A percentile compares a stretch with the other conserved stretches of the same genome.
These are phyloP conservation scores for Sophora flavescens DNA, from an alignment of 306 rosid genomes.

Conservation along the genomic window DNA sequence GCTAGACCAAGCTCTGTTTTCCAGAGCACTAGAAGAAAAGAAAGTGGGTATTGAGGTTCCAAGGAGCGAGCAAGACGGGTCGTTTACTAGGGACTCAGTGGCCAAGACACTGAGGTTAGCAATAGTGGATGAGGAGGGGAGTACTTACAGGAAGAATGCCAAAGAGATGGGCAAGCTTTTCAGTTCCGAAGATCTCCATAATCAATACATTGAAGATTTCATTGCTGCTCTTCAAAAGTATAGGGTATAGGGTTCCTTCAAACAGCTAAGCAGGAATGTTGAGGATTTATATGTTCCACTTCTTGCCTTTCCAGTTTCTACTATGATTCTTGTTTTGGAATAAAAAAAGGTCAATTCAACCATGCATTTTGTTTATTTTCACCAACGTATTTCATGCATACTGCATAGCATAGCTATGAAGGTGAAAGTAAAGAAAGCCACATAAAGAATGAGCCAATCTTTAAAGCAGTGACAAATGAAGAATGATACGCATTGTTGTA, in stretches of 20 bases:
- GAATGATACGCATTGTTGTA: neutral
- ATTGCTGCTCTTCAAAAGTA: constrained; percentile 40
- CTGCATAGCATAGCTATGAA: neutral
- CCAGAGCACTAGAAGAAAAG: constrained; percentile 49
- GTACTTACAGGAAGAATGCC: constrained; percentile 35
- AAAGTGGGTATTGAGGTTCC: constrained; percentile 50
- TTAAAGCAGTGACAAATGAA: too few species aligned
- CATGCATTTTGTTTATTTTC: neutral
- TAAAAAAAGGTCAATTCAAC: neutral
- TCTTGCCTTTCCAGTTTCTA: too few species aligned
- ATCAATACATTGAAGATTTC: constrained; percentile 35
- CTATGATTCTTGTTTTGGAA: neutral
- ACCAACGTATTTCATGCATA: neutral
- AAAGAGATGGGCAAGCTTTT: constrained; percentile 45
- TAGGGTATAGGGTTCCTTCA: constrained; percentile 7
- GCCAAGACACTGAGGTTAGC: constrained; percentile 43
- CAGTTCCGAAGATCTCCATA: constrained; percentile 36
- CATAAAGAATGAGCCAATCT: neutral
- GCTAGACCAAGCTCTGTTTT: constrained; percentile 51
- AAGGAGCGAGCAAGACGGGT: constrained; percentile 41
- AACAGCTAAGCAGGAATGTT: neutral
- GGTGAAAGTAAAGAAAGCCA: neutral
- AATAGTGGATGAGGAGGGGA: constrained; percentile 45
- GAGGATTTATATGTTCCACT: neutral
- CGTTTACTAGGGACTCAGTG: constrained; percentile 43